These are phyloP conservation scores for Solanum pimpinellifolium DNA, from an alignment of 257 asterid genomes.

Conservation along the genomic window DNA sequence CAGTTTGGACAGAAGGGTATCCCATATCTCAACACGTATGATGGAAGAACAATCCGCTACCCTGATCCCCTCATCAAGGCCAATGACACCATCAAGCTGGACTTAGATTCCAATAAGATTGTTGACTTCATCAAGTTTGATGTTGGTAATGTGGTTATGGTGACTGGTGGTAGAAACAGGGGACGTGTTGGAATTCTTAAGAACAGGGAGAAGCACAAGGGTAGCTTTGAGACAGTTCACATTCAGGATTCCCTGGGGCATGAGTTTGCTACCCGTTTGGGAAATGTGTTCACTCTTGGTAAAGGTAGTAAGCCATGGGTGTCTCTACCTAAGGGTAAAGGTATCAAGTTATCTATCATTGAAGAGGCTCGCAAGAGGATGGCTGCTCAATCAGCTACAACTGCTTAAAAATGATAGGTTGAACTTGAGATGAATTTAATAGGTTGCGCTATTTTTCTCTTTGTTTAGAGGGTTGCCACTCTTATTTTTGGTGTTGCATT, in stretches of 20 bases:
- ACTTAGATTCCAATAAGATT: conserved; percentile 21
- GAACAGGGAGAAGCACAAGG: conserved; percentile 25
- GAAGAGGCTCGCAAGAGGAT: conserved; percentile 28
- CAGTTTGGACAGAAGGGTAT: conserved; percentile 22
- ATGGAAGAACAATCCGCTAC: conserved; percentile 25
- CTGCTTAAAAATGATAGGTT: background rate
- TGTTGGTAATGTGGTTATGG: conserved; percentile 31
- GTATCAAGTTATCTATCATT: conserved; percentile 23
- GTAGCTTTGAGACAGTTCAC: conserved; percentile 25
- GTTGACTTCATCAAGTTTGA: conserved; percentile 23
- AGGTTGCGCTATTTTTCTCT: background rate
- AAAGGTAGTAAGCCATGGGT: conserved; percentile 30
- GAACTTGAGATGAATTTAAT: background rate
- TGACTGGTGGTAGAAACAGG: conserved; percentile 27
- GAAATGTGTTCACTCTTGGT: conserved; percentile 24
- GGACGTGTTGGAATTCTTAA: conserved; percentile 24
- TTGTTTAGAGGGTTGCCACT: background rate
- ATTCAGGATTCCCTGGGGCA: conserved; percentile 19
- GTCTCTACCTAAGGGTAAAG: conserved; percentile 26
- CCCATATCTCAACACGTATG: conserved; percentile 20
- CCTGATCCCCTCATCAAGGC: conserved; percentile 26
- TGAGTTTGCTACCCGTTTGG: conserved; percentile 24
- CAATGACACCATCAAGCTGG: conserved; percentile 22
- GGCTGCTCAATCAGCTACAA: conserved; percentile 13
- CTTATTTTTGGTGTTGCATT: background rate